A percentile compares a stretch with the other conserved stretches of the same genome.
phyloP scores from a whole-genome alignment of 2,329 filamentous ascomycete species.

The Aureobasidium sp. region DNA sequence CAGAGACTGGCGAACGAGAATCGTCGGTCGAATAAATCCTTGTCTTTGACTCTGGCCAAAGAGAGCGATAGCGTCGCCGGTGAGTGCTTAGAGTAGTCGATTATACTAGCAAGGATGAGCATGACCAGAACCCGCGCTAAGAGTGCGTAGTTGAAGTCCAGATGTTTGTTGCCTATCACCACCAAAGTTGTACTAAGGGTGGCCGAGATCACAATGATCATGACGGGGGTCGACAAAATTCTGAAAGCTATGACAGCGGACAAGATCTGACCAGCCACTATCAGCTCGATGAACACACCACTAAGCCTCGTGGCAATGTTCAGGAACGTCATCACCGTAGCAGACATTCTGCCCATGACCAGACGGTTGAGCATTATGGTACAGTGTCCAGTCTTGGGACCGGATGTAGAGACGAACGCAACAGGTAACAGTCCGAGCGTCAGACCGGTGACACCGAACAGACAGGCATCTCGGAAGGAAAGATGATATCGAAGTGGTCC shows the following conservation, averaged over 20 bases:
- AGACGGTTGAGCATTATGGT: not conserved
- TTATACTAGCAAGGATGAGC: not conserved
- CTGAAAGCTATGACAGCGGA: not conserved
- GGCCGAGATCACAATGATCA: not conserved
- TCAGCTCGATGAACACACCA: not conserved
- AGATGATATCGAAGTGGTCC: not conserved
- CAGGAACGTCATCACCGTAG: not conserved
- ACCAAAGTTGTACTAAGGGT: not conserved
- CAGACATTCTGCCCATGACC: not conserved
- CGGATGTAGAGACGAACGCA: not conserved
- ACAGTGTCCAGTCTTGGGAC: not conserved
- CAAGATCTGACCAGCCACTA: slow-evolving; percentile 10
- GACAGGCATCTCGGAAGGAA: not conserved
- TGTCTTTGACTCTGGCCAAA: not conserved
- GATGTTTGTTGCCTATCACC: not conserved
- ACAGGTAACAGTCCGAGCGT: not conserved
- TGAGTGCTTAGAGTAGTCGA: not conserved
- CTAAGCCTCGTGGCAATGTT: not conserved
- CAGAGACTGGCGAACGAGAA: slow-evolving; percentile 2
- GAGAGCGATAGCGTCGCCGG: not conserved
- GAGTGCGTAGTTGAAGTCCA: not conserved
- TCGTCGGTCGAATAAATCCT: not conserved
- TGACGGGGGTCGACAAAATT: not conserved
- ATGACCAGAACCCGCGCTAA: not conserved
- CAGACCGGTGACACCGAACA: not conserved